Evolutionary conservation across 2,329 filamentous ascomycete species (phyloP), one percentile per base, ranked within the genome.

Genomic region (Botrytis elliptica): DNA sequence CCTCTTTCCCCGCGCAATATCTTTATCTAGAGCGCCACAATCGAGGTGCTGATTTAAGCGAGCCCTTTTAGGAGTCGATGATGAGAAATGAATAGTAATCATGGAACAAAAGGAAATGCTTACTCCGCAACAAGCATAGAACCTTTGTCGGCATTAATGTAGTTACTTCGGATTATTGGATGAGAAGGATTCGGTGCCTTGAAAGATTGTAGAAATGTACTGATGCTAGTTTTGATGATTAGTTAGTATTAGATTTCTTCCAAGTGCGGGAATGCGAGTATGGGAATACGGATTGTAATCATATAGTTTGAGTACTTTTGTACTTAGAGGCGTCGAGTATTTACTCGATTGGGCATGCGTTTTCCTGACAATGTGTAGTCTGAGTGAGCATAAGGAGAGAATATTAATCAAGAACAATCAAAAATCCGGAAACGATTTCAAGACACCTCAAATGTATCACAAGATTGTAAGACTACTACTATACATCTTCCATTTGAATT

Each of bases 11-110:
- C 66, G 66, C 66, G 38, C 66, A 25, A 25, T 16, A 29, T 25
- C 59, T 66, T 66, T 55, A n/a, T 44, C 36, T 38, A 14, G 16
- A 57, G 29, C 62, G 60, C 70, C 70, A 67, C 62, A 72, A 36
- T 33, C 33, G 46, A 64, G 63, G 44, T 52, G 6, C n/a, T 18
- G 25, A 20, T 36, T 40, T 72, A 67, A 67, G 70, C 70, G 70
- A 55, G 38, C 62, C n/a, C 38, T 55, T 44, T 59, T 46, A 59
- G 38, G 70, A 67, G 46, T 7, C n/a, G 22, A 65, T 18, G 29
- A 40, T 52, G 16, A 38, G 25, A 10, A 33, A 59, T 72, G 70
- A 72, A 67, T 72, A 67, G 46, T 67, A 67, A 72, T 67, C 62
- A 59, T 14, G 5, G 22, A 57, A 67, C 36, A 33, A 67, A 42